Evolutionary conservation across 1,139 yeast species (phyloP).

Genomic region (Saccharomyces hybrid): DNA sequence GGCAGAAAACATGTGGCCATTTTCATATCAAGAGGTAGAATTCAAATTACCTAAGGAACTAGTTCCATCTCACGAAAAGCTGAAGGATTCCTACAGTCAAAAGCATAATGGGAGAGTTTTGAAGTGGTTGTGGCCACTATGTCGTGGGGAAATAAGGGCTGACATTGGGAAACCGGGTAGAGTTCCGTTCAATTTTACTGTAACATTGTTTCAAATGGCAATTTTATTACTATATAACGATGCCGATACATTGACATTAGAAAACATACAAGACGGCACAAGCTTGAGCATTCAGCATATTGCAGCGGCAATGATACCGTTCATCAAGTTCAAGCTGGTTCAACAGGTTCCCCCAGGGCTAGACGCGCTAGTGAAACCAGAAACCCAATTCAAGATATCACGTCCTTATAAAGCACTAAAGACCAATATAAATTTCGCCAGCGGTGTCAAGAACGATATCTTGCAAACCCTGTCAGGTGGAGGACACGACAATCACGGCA

Average conservation of each 20-base stretch:
- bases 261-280: slow-evolving; percentile 57
- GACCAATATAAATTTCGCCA: slow-evolving; percentile 74
- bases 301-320: slow-evolving; percentile 68
- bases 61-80: slow-evolving; percentile 53
- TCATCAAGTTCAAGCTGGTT: slow-evolving; percentile 70
- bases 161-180: slow-evolving; percentile 74
- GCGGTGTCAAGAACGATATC: slow-evolving; percentile 67
- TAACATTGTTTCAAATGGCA: slow-evolving; percentile 80
- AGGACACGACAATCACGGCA: slow-evolving; percentile 4
- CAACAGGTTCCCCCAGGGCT: slow-evolving; percentile 54
- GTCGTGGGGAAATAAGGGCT: slow-evolving; percentile 87
- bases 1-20: slow-evolving; percentile 91
- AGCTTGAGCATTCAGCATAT: slow-evolving; percentile 62
- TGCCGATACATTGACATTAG: slow-evolving; percentile 46
- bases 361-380: slow-evolving; percentile 40
- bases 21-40: slow-evolving; percentile 37
- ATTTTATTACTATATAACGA: slow-evolving; percentile 70
- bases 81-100: slow-evolving; percentile 58
- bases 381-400: slow-evolving; percentile 64
- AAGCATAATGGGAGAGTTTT: slow-evolving; percentile 85
- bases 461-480: slow-evolving; percentile 9
- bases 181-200: slow-evolving; percentile 75
- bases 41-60: slow-evolving; percentile 60
- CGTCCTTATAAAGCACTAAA: slow-evolving; percentile 80
- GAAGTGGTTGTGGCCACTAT: slow-evolving; percentile 94